These are phyloP conservation scores for Aspergillus spinulosporus DNA, from an alignment of 2,329 filamentous ascomycete genomes.

Conservation along the genomic window DNA sequence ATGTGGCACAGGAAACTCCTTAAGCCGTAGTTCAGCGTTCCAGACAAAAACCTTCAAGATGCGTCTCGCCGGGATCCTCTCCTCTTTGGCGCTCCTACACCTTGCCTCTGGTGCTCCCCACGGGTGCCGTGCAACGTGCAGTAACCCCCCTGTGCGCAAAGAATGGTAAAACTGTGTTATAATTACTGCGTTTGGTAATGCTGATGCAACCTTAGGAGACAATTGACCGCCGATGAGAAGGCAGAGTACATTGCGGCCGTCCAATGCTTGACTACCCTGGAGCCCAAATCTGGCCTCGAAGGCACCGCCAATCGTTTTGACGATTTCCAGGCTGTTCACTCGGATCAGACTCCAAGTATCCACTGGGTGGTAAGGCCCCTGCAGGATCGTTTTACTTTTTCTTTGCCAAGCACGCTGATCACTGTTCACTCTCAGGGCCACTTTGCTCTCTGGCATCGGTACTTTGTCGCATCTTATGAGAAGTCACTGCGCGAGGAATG, in stretches of 20 bases:
- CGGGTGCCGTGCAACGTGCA: constrained; percentile 8
- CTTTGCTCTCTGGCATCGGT: constrained; percentile 48
- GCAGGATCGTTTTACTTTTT: not conserved
- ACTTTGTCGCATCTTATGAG: constrained; percentile 45
- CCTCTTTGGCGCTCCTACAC: constrained; percentile 11
- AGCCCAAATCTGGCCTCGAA: constrained; percentile 17
- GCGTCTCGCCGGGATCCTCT: constrained; percentile 12
- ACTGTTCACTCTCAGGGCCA: constrained; percentile 16
- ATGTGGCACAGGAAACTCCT: constrained; percentile 1
- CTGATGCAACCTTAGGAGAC: constrained; percentile 13
- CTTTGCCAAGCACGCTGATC: constrained; percentile 13
- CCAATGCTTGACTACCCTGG: constrained; percentile 15
- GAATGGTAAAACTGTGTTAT: constrained; percentile 19
- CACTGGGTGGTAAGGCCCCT: constrained; percentile 18
- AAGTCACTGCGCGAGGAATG: constrained; percentile 44
- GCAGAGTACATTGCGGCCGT: constrained; percentile 17
- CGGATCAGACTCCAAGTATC: constrained; percentile 19
- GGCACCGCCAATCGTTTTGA: constrained; percentile 17
- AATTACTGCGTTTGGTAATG: not conserved
- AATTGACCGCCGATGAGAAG: constrained; percentile 9
- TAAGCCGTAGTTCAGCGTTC: constrained; percentile 2
- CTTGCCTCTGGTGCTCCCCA: constrained; percentile 8
- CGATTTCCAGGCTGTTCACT: constrained; percentile 22
- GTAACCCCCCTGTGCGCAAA: constrained; percentile 18
- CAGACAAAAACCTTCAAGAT: constrained; percentile 12